A percentile compares a stretch with the other conserved stretches of the same genome.
Evolutionary conservation across 2,329 filamentous ascomycete species (phyloP).

Genomic region (Colletotrichum echinochloae): DNA sequence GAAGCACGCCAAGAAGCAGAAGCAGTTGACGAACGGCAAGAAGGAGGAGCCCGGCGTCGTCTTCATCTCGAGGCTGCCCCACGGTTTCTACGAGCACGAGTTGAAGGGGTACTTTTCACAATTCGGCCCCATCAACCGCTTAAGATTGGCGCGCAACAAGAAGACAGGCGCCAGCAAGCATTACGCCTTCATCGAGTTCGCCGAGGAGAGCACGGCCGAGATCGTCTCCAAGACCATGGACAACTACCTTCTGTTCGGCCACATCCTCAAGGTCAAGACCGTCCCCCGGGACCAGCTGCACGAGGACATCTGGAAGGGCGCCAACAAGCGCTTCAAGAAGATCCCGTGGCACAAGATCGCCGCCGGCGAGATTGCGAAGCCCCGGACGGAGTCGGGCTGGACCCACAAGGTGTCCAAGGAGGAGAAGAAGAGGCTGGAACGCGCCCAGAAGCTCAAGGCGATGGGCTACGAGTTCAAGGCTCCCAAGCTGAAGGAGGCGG

Average conservation of each 20-base stretch:
- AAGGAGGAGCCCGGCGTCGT: conserved; percentile 78
- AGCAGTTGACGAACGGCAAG: conserved; percentile 47
- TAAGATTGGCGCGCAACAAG: conserved; percentile 86
- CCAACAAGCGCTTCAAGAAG: conserved; percentile 89
- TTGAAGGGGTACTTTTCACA: conserved; percentile 95
- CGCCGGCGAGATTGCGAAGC: conserved; percentile 78
- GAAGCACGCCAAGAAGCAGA: conserved; percentile 58
- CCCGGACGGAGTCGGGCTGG: conserved; percentile 82
- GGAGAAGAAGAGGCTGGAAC: conserved; percentile 74
- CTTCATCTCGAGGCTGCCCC: conserved; percentile 91
- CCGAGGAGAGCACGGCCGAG: conserved; percentile 80
- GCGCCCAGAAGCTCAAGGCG: conserved; percentile 80
- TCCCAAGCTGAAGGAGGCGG: conserved; percentile 73
- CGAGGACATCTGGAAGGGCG: conserved; percentile 86
- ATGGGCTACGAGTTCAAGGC: conserved; percentile 87
- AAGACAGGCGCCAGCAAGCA: conserved; percentile 93
- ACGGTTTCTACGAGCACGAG: conserved; percentile 96
- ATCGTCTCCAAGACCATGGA: conserved; percentile 97
- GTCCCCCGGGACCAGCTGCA: conserved; percentile 83
- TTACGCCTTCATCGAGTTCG: conserved; percentile 94
- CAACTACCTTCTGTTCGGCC: conserved; percentile 95
- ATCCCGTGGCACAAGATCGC: conserved; percentile 82
- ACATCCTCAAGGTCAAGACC: conserved; percentile 88
- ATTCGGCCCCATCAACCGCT: conserved; percentile 83
- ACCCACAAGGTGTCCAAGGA: conserved; percentile 79